Conservation (phyloP, 306 rosid genomes). For the Oxytropis ochrocephala region DNA sequence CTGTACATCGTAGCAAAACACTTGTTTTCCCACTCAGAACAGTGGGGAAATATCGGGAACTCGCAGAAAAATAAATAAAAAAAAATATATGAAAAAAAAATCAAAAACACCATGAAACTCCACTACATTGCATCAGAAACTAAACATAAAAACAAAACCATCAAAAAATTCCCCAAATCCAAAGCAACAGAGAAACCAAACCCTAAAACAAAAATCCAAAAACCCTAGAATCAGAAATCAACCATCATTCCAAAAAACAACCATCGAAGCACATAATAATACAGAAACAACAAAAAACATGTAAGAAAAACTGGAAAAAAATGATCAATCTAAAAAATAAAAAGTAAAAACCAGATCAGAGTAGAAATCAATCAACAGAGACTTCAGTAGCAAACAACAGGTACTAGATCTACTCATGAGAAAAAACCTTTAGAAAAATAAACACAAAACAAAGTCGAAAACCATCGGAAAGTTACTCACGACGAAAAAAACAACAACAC, state of each 20-base stretch:
- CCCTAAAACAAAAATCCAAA: background rate
- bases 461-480: no score
- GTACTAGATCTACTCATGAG: constrained; percentile 19
- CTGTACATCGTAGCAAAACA: background rate
- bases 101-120: background rate
- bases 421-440: no score
- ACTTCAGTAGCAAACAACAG: background rate
- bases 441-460: no score
- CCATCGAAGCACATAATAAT: background rate
- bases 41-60: background rate
- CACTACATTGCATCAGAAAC: constrained; percentile 14
- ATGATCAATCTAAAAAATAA: background rate
- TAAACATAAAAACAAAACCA: background rate
- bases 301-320: background rate
- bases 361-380: background rate
- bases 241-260: no score
- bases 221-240: background rate
- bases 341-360: constrained; percentile 16
- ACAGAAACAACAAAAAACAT: background rate
- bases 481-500: background rate
- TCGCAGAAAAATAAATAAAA: background rate
- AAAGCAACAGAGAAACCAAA: background rate
- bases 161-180: background rate
- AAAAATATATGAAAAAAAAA: background rate
- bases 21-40: background rate